Evolutionary conservation across 257 asterid genomes (phyloP), one percentile per base, ranked within the genome.

Genomic region (Solanum verrucosum): DNA sequence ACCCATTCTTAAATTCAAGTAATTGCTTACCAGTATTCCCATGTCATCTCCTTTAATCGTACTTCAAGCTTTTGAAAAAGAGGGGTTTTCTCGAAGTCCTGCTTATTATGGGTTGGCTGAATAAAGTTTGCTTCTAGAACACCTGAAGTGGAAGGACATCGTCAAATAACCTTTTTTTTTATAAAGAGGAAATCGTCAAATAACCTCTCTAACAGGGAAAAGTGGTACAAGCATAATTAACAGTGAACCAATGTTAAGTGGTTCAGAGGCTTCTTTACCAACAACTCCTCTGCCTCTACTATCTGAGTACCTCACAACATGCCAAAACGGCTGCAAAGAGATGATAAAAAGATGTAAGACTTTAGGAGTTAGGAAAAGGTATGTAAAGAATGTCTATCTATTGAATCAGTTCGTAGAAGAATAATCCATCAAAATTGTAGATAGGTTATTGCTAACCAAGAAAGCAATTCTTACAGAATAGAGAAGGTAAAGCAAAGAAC

Each of bases 201-300:
- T 35, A 86, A 42, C 65, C 83, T 42, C 68, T 35, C 82, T 74
- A 49, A 49, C 63, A 72, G 21, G 6, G 63, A 20, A 49, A 70
- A 25, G 60, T 46, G 4, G 74, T 88, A 42, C 84, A 56, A 14
- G 52, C 27, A 70, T 67, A 68, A 68, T 34, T 23, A 71, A 46
- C 38, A n/a, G 31, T 40, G 27, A 37, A 85, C 29, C 38, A 44
- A 40, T 65, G 44, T 21, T 71, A 68, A 86, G 79, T 46, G 87
- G 71, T 77, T 77, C 84, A 84, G 88, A 87, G 79, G 88, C 75
- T 87, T 90, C 95, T 93, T 91, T 91, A 96, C 99, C 99, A 31
- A 96, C 99, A 88, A 96, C 99, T 65, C 99, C 99, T 92, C 97
- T 94, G 91, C 99, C 99, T 93, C 98, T 93, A 93, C 92, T 93